phyloP scores from a whole-genome alignment of 345 rosid genomes.

The Populus deltoides region DNA sequence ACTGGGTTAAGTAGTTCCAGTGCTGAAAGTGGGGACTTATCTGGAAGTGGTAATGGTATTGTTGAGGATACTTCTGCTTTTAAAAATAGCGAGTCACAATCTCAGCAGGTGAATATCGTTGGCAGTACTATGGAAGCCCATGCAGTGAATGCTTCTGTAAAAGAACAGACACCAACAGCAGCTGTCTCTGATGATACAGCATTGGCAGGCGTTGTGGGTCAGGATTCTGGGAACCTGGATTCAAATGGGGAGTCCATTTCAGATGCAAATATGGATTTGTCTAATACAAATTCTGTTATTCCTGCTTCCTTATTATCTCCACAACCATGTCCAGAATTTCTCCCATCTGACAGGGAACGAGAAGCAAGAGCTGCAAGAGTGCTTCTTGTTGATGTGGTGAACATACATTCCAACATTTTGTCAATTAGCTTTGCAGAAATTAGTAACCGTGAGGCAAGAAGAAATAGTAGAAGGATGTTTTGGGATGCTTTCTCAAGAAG shows the following conservation, averaged over 20 bases:
- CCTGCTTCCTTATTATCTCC: constrained; percentile 1
- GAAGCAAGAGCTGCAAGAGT: constrained; percentile 10
- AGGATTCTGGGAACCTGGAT: not conserved
- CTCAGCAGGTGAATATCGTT: not conserved
- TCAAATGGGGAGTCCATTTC: not conserved
- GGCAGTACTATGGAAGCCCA: not conserved
- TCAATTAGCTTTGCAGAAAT: constrained; percentile 15
- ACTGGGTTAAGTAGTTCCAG: not conserved
- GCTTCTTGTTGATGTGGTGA: constrained; percentile 24
- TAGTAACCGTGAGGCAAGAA: constrained; percentile 16
- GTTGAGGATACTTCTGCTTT: not conserved
- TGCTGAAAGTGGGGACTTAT: constrained; percentile 1
- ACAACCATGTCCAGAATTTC: constrained; percentile 7
- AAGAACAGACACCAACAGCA: not conserved
- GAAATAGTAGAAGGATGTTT: constrained; percentile 22
- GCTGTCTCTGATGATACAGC: not conserved
- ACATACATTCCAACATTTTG: constrained; percentile 16
- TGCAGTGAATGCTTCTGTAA: not conserved
- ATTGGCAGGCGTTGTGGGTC: not conserved
- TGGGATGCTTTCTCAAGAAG: constrained; percentile 25
- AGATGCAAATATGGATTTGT: not conserved
- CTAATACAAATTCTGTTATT: not conserved
- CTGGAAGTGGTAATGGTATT: constrained; percentile 1
- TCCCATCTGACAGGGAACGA: constrained; percentile 3
- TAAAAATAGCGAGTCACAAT: not conserved